Percentiles rank a stretch among this genome's conserved stretches.
Evolutionary conservation across 768 basidiomycete species (phyloP).

Genomic region (Amanita rubescens): DNA sequence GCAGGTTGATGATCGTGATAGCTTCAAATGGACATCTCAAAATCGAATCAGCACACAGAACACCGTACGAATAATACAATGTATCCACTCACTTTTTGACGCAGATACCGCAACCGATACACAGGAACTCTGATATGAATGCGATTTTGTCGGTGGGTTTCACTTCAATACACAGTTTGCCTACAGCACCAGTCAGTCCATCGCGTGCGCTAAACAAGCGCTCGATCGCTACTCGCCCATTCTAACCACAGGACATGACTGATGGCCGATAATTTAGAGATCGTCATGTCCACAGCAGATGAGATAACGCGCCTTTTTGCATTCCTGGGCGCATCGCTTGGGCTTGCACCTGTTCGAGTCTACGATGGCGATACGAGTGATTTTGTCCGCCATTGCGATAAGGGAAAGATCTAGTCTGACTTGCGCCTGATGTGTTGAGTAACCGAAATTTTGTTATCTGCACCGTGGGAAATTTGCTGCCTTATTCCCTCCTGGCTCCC

Average conservation of each 20-base stretch:
- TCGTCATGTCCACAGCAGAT: background rate
- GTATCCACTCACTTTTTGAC: conserved; percentile 80
- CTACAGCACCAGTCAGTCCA: conserved; percentile 28
- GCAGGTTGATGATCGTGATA: conserved; percentile 97
- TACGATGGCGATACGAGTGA: conserved; percentile 96
- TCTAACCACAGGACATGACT: conserved; percentile 88
- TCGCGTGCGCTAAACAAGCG: conserved; percentile 4
- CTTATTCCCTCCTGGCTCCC: background rate
- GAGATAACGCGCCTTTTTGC: conserved; percentile 70
- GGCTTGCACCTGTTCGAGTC: conserved; percentile 92
- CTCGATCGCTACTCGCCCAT: conserved; percentile 55
- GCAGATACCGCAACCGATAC: conserved; percentile 99
- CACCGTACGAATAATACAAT: background rate
- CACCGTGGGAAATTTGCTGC: background rate
- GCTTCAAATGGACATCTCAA: conserved; percentile 97
- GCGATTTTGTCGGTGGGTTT: conserved; percentile 95
- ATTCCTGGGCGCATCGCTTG: conserved; percentile 95
- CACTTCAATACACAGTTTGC: conserved; percentile 98
- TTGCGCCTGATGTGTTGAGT: background rate
- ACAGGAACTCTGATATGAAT: conserved; percentile 97
- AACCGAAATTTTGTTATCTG: background rate
- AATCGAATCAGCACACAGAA: background rate
- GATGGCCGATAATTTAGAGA: conserved; percentile 29
- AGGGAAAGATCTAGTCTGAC: background rate
- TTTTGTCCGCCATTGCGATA: conserved; percentile 76